A percentile compares a stretch with the other conserved stretches of the same genome.
Conservation (phyloP, 2,329 filamentous ascomycete species). For the Pestalotiopsis sp. region DNA sequence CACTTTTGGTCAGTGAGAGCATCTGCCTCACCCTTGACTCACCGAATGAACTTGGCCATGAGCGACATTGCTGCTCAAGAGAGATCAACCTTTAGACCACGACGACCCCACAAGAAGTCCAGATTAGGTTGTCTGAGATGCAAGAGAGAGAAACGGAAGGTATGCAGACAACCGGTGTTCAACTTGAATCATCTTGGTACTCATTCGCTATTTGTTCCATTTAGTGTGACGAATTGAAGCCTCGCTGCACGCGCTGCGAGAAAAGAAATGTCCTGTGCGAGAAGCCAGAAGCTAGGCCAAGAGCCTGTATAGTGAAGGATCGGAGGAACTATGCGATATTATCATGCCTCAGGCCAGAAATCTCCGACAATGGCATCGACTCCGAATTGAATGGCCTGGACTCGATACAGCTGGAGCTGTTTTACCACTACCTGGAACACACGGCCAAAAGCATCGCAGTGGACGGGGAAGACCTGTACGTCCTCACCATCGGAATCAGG, state of each 20-base stretch:
- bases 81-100: neutral
- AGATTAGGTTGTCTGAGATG: neutral
- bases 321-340: too few relatives aligned
- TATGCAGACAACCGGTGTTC: neutral
- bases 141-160: neutral
- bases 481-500: neutral
- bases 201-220: neutral
- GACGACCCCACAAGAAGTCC: conserved; percentile 1
- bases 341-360: neutral
- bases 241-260: conserved; percentile 1
- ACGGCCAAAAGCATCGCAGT: neutral
- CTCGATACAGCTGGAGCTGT: neutral
- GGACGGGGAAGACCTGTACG: neutral
- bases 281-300: neutral
- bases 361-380: neutral
- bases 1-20: neutral
- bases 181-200: neutral
- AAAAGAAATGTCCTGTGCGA: neutral
- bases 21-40: too few relatives aligned
- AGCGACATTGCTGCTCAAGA: too few relatives aligned
- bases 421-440: neutral
- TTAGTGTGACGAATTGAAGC: neutral
- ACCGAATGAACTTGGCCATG: too few relatives aligned
- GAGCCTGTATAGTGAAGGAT: neutral
- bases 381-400: neutral